A percentile compares a stretch with the other conserved stretches of the same genome.
Conservation (phyloP, 2,329 filamentous ascomycete species). For the Dactylonectria estremocensis region DNA sequence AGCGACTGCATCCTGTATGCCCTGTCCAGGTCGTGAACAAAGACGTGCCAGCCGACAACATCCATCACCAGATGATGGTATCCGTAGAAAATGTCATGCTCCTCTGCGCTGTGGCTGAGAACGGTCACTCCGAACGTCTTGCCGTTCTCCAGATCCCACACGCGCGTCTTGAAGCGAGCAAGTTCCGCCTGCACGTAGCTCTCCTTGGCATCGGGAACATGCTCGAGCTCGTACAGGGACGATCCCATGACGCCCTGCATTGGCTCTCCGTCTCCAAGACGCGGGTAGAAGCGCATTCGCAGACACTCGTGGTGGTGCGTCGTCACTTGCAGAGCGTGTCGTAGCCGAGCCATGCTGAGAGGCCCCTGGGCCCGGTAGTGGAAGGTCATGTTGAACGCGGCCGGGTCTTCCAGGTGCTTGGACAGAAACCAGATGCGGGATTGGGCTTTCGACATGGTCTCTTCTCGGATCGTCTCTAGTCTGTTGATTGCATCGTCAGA, state of each 20-base stretch:
- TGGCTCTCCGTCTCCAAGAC: slow-evolving; percentile 33
- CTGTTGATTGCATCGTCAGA: neutral
- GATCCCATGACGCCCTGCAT: slow-evolving; percentile 46
- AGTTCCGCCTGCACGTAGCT: slow-evolving; percentile 47
- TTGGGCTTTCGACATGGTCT: slow-evolving; percentile 27
- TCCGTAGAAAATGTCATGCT: slow-evolving; percentile 60
- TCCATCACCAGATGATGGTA: slow-evolving; percentile 69
- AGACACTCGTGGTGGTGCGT: slow-evolving; percentile 41
- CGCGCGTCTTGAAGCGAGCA: slow-evolving; percentile 46
- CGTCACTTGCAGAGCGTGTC: slow-evolving; percentile 31
- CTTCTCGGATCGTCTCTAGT: slow-evolving; percentile 19
- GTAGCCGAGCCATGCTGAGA: slow-evolving; percentile 32
- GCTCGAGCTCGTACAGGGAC: slow-evolving; percentile 49
- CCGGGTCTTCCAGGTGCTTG: slow-evolving; percentile 24
- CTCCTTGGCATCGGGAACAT: slow-evolving; percentile 38
- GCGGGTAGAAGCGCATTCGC: slow-evolving; percentile 39
- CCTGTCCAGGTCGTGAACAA: slow-evolving; percentile 61
- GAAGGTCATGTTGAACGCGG: slow-evolving; percentile 31
- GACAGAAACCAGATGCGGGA: slow-evolving; percentile 31
- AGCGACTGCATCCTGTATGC: slow-evolving; percentile 55
- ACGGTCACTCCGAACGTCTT: slow-evolving; percentile 53
- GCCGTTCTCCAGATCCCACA: slow-evolving; percentile 57
- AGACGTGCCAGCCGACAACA: slow-evolving; percentile 60
- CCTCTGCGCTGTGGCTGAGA: slow-evolving; percentile 50
- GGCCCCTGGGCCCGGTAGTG: slow-evolving; percentile 28